Evolutionary conservation across 441 rosid species (phyloP).

Genomic region (Euphorbia corollata): DNA sequence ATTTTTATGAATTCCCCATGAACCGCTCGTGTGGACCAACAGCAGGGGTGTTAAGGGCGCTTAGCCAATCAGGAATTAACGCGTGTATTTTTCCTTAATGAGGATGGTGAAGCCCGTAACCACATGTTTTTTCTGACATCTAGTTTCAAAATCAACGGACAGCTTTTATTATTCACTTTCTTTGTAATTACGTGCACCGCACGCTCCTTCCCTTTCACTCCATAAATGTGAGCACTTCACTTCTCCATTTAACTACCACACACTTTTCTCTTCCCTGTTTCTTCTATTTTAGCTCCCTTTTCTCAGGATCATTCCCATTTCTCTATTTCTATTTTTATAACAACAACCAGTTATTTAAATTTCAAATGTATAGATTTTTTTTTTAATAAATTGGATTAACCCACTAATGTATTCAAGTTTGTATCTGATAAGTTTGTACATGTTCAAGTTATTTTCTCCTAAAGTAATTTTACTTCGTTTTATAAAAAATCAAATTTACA

Average conservation of each 20-base stretch:
- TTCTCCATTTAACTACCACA: slow-evolving; percentile 5
- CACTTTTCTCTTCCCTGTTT: not conserved
- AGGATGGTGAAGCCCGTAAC: slow-evolving; percentile 1
- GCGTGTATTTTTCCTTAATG: not conserved
- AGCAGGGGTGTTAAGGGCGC: not conserved
- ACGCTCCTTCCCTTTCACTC: slow-evolving; percentile 12
- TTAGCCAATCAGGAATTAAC: not conserved
- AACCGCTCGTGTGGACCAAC: slow-evolving; percentile 18
- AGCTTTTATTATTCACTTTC: slow-evolving; percentile 4
- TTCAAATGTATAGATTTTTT: no score
- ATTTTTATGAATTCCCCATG: slow-evolving; percentile 9
- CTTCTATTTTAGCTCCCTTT: not conserved
- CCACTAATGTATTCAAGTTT: no score
- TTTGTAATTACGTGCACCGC: not conserved
- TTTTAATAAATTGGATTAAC: no score
- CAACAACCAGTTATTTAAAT: no score
- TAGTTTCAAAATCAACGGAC: slow-evolving; percentile 12
- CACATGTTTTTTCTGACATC: slow-evolving; percentile 19
- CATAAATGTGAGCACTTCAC: not conserved
- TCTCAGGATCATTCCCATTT: not conserved
- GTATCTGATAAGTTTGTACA: no score
- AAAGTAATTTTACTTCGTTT: no score
- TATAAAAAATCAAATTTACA: no score
- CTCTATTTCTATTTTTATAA: not conserved
- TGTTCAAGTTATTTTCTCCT: no score